Percentiles rank a stretch among this genome's conserved stretches.
These are phyloP conservation scores for Termitomyces sp. DNA, from an alignment of 768 basidiomycete genomes.

Conservation along the genomic window DNA sequence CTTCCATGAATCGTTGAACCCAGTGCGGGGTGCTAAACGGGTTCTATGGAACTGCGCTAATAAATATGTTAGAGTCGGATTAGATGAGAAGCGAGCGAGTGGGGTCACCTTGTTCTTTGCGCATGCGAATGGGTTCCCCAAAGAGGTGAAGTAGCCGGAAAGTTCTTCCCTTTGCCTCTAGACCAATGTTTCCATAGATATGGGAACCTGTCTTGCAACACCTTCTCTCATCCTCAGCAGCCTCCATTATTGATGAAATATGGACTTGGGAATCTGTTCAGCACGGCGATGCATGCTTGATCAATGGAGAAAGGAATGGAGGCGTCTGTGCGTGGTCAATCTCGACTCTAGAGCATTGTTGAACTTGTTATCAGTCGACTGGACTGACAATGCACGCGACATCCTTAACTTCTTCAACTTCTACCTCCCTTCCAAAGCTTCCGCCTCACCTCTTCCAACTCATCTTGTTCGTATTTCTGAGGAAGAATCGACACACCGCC, in stretches of 20 bases:
- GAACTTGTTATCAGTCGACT: slow-evolving; percentile 48
- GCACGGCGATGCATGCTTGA: slow-evolving; percentile 74
- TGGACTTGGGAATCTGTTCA: slow-evolving; percentile 84
- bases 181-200: slow-evolving; percentile 36
- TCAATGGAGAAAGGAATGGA: slow-evolving; percentile 56
- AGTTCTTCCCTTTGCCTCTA: not conserved
- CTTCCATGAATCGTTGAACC: slow-evolving; percentile 24
- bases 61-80: slow-evolving; percentile 48
- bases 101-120: slow-evolving; percentile 70
- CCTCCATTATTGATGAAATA: slow-evolving; percentile 48
- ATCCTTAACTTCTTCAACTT: slow-evolving; percentile 67
- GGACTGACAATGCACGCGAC: slow-evolving; percentile 75
- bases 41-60: slow-evolving; percentile 69
- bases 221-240: slow-evolving; percentile 40
- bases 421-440: slow-evolving; percentile 49
- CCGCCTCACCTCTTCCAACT: slow-evolving; percentile 36
- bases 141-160: slow-evolving; percentile 58
- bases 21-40: slow-evolving; percentile 29
- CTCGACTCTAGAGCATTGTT: not conserved
- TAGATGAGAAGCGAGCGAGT: slow-evolving; percentile 17
- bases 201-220: slow-evolving; percentile 70
- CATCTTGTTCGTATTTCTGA: slow-evolving; percentile 44
- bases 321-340: slow-evolving; percentile 44
- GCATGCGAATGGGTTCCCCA: slow-evolving; percentile 86
- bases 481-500: slow-evolving; percentile 36